Conservation (phyloP, 306 rosid genomes). For the Acmispon strigosus region DNA sequence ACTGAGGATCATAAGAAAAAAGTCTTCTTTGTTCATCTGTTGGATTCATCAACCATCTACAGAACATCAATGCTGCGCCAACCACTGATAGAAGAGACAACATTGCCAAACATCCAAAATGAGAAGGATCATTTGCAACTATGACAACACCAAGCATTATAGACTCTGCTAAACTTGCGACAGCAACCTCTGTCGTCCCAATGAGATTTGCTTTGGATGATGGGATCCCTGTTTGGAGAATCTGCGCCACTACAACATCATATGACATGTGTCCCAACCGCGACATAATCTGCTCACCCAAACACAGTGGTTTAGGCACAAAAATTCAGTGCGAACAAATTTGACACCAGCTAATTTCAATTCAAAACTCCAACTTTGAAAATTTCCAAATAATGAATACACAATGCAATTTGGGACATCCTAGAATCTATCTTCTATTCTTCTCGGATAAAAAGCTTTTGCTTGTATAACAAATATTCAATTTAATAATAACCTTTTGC, state of each 20-base stretch:
- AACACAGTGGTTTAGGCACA: constrained; percentile 10
- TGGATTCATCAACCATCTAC: constrained; percentile 83
- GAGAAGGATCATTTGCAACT: constrained; percentile 73
- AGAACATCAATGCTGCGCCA: constrained; percentile 80
- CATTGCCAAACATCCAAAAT: constrained; percentile 67
- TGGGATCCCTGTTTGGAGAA: constrained; percentile 91
- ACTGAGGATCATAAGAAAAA: constrained; percentile 58
- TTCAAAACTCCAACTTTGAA: background rate
- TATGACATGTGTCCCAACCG: constrained; percentile 96
- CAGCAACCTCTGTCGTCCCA: constrained; percentile 89
- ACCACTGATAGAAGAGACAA: constrained; percentile 81
- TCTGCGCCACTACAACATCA: constrained; percentile 89
- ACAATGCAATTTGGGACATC: constrained; percentile 1
- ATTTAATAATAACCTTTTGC: background rate
- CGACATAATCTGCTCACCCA: constrained; percentile 61
- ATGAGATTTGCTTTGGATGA: constrained; percentile 91
- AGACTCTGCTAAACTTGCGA: constrained; percentile 92
- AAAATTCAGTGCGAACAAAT: background rate
- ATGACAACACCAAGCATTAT: constrained; percentile 83
- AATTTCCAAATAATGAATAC: background rate
- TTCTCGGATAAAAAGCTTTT: background rate
- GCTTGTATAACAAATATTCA: background rate
- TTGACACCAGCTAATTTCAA: background rate
- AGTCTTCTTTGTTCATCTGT: constrained; percentile 71
- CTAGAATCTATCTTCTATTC: background rate